These are phyloP conservation scores for Colletotrichum tabaci DNA, from an alignment of 2,329 filamentous ascomycete species.

Conservation along the genomic window DNA sequence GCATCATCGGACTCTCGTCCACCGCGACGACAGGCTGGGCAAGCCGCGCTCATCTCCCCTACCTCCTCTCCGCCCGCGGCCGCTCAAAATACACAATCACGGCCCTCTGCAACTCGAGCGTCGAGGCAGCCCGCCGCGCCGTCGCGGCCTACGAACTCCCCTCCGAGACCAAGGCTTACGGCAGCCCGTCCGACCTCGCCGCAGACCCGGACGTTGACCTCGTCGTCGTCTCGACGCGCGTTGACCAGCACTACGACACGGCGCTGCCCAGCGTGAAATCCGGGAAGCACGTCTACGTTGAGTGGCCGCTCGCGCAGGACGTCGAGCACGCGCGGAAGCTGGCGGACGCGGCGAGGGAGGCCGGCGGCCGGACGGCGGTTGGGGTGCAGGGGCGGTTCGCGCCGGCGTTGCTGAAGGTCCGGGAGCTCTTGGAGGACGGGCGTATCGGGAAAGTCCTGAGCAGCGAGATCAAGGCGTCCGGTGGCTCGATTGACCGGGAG, in stretches of 20 bases:
- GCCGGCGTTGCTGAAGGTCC: constrained; percentile 61
- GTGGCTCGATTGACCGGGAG: constrained; percentile 53
- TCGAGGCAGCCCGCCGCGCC: constrained; percentile 59
- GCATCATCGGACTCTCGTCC: constrained; percentile 71
- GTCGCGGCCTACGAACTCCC: constrained; percentile 60
- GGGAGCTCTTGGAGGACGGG: constrained; percentile 59
- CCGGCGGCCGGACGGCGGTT: constrained; percentile 55
- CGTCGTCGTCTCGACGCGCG: constrained; percentile 68
- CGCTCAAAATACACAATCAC: constrained; percentile 62
- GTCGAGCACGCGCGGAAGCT: constrained; percentile 58
- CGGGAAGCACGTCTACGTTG: constrained; percentile 68
- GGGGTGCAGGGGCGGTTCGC: constrained; percentile 66
- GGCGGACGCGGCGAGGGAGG: constrained; percentile 42
- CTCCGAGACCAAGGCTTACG: constrained; percentile 62
- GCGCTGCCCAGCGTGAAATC: constrained; percentile 63
- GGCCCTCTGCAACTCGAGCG: constrained; percentile 66
- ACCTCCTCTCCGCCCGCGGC: constrained; percentile 65
- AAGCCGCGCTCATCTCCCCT: constrained; percentile 70
- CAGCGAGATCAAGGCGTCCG: constrained; percentile 57
- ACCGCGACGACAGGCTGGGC: constrained; percentile 70
- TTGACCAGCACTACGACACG: constrained; percentile 66
- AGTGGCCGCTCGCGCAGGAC: constrained; percentile 71
- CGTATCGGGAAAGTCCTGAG: constrained; percentile 68
- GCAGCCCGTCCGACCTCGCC: constrained; percentile 62
- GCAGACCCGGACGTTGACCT: constrained; percentile 67